Base-by-base conservation (phyloP, 1,139 yeast genomes). In the Geotrichum phurueaensis region DNA sequence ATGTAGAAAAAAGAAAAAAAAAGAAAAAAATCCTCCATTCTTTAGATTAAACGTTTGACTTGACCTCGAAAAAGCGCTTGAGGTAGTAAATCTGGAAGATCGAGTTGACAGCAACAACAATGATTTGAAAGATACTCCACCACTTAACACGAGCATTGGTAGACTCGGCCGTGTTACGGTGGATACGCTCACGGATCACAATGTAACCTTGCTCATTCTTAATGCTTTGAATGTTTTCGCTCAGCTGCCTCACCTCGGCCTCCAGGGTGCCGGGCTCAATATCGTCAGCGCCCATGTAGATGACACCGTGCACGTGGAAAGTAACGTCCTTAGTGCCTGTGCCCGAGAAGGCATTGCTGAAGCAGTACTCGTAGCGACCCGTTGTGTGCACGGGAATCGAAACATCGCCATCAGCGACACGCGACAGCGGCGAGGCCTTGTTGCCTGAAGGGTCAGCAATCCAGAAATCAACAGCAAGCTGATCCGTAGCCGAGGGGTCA, bases 111-210 rank as follows among this genome's bases (percentile, higher is more conserved):
- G 87, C 87, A 57, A 94, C 97, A 64, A 94, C 92, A 61, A 86
- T 70, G 66, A 94, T 80, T 78, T 94, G 99, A 81, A 92, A 88
- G 49, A 89, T 81, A 33, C 96, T 89, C 99, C 99, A 94, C 91
- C 96, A 94, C 77, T 94, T 94, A 69, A 94, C 98, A 72, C 99
- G 85, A 61, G 96, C 87, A 76, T 94, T 94, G 58, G 99, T 94
- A 33, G 96, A 87, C 77, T 94, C 99, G 7, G 99, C 98, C 20
- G 99, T 94, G 78, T 94, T 94, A 82, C 99, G 88, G 76, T 94
- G 99, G 43, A 96, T 89, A 78, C 98, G 86, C 77, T 94, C 99
- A 77, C 99, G 86, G 64, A 94, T 91, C 56, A 91, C 96, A 70
- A 94, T 86, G 77, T 94, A 94, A 67, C 90, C 84, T 64, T 78